These are phyloP conservation scores for Sphaceloma murrayae DNA, from an alignment of 2,329 filamentous ascomycete species.

Conservation along the genomic window DNA sequence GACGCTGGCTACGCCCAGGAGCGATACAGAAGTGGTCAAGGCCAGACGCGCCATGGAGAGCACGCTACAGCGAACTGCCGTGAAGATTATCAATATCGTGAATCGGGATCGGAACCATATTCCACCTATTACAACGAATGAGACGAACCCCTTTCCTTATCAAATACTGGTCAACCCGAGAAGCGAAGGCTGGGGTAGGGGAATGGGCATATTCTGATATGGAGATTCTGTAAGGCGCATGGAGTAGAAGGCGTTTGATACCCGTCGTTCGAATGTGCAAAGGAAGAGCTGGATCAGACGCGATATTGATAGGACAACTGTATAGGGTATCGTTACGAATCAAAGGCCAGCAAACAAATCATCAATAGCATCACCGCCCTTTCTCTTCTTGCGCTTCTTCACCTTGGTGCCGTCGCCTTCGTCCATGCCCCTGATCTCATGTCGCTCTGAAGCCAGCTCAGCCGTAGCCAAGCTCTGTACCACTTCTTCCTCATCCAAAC, in stretches of 20 bases:
- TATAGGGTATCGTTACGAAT: slow-evolving; percentile 19
- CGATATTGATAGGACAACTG: no score
- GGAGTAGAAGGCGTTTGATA: slow-evolving; percentile 16
- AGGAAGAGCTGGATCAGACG: no score
- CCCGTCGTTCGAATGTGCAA: no score
- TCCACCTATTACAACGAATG: slow-evolving; percentile 86
- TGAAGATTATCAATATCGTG: slow-evolving; percentile 82
- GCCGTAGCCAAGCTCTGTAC: not conserved
- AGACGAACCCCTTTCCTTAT: slow-evolving; percentile 89
- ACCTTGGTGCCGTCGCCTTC: slow-evolving; percentile 18
- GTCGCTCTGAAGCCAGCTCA: not conserved
- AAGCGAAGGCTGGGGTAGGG: slow-evolving; percentile 61
- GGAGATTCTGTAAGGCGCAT: not conserved
- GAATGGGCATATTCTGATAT: slow-evolving; percentile 63
- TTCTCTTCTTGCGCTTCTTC: slow-evolving; percentile 39
- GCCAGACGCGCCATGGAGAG: slow-evolving; percentile 86
- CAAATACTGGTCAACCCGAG: slow-evolving; percentile 84
- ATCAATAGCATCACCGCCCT: slow-evolving; percentile 58
- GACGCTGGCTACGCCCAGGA: slow-evolving; percentile 80
- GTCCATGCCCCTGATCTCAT: slow-evolving; percentile 5
- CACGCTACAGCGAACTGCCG: slow-evolving; percentile 72
- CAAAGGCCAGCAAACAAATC: slow-evolving; percentile 56
- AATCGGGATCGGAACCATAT: slow-evolving; percentile 92
- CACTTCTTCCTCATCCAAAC: not conserved
- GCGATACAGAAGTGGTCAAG: slow-evolving; percentile 81